Conservation (phyloP, 441 rosid species). For the Brassica balearica region DNA sequence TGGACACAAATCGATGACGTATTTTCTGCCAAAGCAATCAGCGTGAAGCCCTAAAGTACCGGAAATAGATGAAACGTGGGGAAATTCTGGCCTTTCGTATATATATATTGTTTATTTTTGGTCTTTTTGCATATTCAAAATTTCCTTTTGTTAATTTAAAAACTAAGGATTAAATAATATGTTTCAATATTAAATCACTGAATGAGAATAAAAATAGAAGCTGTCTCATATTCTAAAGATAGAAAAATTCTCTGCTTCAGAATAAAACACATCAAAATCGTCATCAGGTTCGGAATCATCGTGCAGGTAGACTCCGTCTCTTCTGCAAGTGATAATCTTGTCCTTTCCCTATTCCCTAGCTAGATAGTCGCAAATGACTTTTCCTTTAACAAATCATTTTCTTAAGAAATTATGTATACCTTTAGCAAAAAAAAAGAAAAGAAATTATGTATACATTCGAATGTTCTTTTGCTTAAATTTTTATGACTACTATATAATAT, state of each 20-base stretch:
- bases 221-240: constrained; percentile 21
- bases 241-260: constrained; percentile 26
- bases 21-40: neutral
- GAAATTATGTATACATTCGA: neutral
- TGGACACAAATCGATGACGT: neutral
- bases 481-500: neutral
- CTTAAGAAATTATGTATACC: no score
- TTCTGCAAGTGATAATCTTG: no score
- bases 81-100: no score
- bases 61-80: constrained; percentile 10
- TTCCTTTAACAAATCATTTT: no score
- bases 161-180: no score
- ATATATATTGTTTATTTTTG: no score
- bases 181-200: neutral
- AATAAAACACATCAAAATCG: constrained; percentile 18
- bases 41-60: constrained; percentile 4
- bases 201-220: constrained; percentile 7
- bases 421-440: no score
- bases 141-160: no score
- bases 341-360: no score
- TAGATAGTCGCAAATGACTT: no score
- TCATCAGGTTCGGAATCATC: neutral
- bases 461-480: neutral
- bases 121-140: no score
- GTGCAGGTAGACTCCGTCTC: no score